These are phyloP conservation scores for Dorcoceras hygrometricum DNA, from an alignment of 257 asterid species.

Conservation along the genomic window DNA sequence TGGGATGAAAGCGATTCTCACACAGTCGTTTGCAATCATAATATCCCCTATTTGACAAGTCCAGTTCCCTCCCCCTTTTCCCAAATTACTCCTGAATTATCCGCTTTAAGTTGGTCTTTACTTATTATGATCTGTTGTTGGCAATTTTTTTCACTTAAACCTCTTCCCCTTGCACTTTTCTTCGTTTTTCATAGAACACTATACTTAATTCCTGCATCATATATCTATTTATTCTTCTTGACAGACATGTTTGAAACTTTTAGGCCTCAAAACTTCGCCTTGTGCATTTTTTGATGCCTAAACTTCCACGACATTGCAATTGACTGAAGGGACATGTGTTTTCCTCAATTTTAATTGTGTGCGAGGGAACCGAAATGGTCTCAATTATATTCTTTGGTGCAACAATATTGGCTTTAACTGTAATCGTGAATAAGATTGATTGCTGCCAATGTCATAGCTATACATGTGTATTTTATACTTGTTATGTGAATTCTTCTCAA, in stretches of 20 bases:
- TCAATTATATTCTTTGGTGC: background rate
- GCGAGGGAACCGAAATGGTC: background rate
- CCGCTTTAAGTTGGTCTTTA: background rate
- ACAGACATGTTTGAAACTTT: background rate
- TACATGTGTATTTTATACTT: background rate
- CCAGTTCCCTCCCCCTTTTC: no score
- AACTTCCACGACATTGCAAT: background rate
- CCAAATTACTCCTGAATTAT: background rate
- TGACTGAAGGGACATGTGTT: background rate
- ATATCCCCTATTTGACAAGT: background rate
- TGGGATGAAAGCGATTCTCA: background rate
- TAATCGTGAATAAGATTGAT: background rate
- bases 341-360: background rate
- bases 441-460: background rate
- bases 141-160: no score
- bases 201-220: background rate
- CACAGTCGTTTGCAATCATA: background rate
- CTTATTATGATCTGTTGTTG: conserved; percentile 4
- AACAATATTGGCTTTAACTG: background rate
- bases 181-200: background rate
- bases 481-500: background rate
- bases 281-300: background rate
- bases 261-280: background rate
- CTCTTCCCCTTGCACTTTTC: background rate
- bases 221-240: background rate